These are phyloP conservation scores for Ambispora gerdemannii DNA, from an alignment of 192 early-diverging fungal genomes.

Conservation along the genomic window DNA sequence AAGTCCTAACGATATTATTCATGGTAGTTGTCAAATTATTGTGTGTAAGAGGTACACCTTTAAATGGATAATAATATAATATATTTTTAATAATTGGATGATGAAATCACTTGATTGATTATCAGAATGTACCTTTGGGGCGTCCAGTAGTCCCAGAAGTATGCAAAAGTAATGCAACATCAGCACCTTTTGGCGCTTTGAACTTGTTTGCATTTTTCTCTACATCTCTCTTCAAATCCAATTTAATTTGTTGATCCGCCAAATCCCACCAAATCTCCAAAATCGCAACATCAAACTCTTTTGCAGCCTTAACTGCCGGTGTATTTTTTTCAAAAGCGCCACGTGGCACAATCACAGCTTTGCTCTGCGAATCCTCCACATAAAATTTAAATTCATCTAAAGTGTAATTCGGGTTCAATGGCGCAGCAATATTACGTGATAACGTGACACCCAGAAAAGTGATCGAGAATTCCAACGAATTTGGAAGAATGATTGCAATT, in stretches of 20 bases:
- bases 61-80: background rate
- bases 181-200: conserved; percentile 33
- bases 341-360: conserved; percentile 61
- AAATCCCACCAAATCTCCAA: conserved; percentile 57
- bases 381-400: conserved; percentile 74
- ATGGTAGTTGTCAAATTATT: conserved; percentile 68
- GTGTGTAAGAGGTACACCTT: conserved; percentile 78
- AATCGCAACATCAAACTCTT: conserved; percentile 47
- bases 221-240: conserved; percentile 7
- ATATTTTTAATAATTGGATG: too few relatives aligned
- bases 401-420: conserved; percentile 67
- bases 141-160: conserved; percentile 80
- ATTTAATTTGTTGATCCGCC: conserved; percentile 23
- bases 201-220: conserved; percentile 5
- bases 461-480: conserved; percentile 63
- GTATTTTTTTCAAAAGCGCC: conserved; percentile 44
- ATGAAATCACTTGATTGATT: background rate
- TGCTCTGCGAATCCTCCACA: conserved; percentile 63
- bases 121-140: conserved; percentile 53
- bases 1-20: conserved; percentile 71
- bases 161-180: conserved; percentile 72
- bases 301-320: conserved; percentile 58
- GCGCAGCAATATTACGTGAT: conserved; percentile 63
- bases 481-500: conserved; percentile 61
- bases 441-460: conserved; percentile 64